Evolutionary conservation across 129 eudicot genomes (phyloP), one percentile per base, ranked within the genome.

Genomic region (Arctium minus): DNA sequence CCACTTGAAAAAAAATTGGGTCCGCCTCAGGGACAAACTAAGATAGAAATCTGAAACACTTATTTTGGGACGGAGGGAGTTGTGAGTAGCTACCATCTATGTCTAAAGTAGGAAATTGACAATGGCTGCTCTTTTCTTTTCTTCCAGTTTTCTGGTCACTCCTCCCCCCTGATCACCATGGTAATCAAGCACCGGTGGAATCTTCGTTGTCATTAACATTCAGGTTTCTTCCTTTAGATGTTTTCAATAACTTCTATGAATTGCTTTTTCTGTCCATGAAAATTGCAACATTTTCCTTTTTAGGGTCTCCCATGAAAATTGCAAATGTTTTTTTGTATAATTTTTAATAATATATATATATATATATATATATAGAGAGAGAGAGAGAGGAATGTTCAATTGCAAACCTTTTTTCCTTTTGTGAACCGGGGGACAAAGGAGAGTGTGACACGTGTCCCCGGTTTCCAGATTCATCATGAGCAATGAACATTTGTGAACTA

Each of bases 61-160:
- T 60, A 17, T 60, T 53, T 53, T 53, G 22, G 65, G 12, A 42
- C 12, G 2, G 50, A 42, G 50, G 27, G 22, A 60, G 9, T 17
- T n/a, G 15, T 67, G 12, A 67, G 2, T 22, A 8, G 71, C 35
- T 29, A 64, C 31, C 62, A 12, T 81, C 35, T 44, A 35, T 35
- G 8, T 13, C 29, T 60, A 22, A 81, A 64, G 62, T 56, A 37
- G 5, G 48, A 67, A 82, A 72, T 12, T 85, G 40, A 83, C n/a
- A 27, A 76, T 72, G 62, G 4, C 50, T 80, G 38, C 78, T 33
- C 36, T 33, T 33, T 33, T 75, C 42, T 33, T 8, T 83, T 84
- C 81, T 18, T 72, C 69, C 94, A 95, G 98, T 89, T 78, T 89
- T 92, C 74, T 95, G 97, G 98, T 91, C 98, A 11, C 90, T 91